Evolutionary conservation across 192 early-diverging fungal species (phyloP).

Genomic region (Coemansia sp.): DNA sequence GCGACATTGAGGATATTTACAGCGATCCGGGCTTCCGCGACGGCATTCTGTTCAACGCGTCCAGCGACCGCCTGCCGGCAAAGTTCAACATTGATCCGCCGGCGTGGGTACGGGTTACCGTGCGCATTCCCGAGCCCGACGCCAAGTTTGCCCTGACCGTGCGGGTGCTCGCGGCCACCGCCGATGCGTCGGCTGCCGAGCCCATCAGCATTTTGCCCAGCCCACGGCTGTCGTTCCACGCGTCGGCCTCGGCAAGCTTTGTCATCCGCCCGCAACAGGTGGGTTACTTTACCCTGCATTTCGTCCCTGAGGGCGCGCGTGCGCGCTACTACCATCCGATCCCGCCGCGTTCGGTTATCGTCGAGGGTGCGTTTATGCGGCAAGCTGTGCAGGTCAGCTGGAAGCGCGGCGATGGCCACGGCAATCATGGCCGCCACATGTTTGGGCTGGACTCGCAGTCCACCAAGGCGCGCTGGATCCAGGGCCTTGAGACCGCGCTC

Average conservation of each 20-base stretch:
- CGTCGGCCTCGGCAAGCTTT: conserved; percentile 27
- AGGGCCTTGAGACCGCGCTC: conserved; percentile 27
- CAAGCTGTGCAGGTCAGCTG: conserved; percentile 49
- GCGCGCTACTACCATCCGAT: conserved; percentile 53
- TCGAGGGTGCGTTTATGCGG: conserved; percentile 54
- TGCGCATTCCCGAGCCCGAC: conserved; percentile 45
- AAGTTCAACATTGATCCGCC: conserved; percentile 43
- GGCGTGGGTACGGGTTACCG: conserved; percentile 45
- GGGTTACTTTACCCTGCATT: conserved; percentile 49
- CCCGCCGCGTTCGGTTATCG: conserved; percentile 40
- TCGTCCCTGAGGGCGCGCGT: conserved; percentile 38
- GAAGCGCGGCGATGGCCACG: conserved; percentile 19
- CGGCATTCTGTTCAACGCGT: conserved; percentile 47
- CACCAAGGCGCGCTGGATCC: conserved; percentile 39
- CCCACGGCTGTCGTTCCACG: conserved; percentile 27
- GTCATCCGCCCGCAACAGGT: conserved; percentile 41
- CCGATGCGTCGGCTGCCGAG: conserved; percentile 8
- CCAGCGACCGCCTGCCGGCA: conserved; percentile 50
- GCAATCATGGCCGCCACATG: conserved; percentile 36
- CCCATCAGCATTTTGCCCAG: conserved; percentile 29
- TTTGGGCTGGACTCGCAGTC: conserved; percentile 47
- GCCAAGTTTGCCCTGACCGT: conserved; percentile 27
- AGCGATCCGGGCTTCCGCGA: conserved; percentile 52
- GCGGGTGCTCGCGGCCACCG: conserved; percentile 32
- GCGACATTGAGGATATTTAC: conserved; percentile 49